Evolutionary conservation across 2,329 filamentous ascomycete genomes (phyloP), one percentile per base, ranked within the genome.

Genomic region (Alternaria sp.): DNA sequence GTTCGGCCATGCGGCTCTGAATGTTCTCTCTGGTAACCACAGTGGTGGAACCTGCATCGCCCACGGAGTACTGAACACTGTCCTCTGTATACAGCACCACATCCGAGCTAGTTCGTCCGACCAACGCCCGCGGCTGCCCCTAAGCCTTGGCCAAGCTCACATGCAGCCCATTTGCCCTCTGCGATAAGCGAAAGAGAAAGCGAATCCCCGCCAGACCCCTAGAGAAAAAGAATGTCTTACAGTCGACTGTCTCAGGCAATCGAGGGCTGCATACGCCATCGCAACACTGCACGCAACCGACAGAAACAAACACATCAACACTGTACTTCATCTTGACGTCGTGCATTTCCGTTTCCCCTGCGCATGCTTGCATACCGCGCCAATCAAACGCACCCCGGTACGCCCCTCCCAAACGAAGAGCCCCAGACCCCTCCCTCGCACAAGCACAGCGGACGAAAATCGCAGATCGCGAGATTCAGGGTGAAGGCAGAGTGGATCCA

Each of bases 391-490:
- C 25, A n/a, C 6, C n/a, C n/a, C 26, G n/a, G 11, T 17, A 43
- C 32, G n/a, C 11, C 12, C n/a, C 44, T 30, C 25, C 10, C 21
- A 21, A n/a, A 56, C 30, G n/a, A 28, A 44, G 26, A 32, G 26
- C 36, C 13, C 30, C 21, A 56, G 49, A 17, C n/a, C 23, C 28
- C 28, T 44, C 21, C 28, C 40, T 44, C 21, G 11, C 9, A 43
- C 46, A 46, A 49, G 17, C 36, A 36, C n/a, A 9, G 36, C 62
- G 59, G 62, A 62, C 62, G 62, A 59, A 65, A 62, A 55, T 21
- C 26, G 54, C 59, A 65, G 58, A 55, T 21, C 26, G 54, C 59
- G 50, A 46, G 17, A 40, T 55, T 49, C 45, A 62, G 56, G 56
- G 54, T 57, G 55, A 50, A 50, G 28, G 26, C 32, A 23, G 9